phyloP scores from a whole-genome alignment of 1,284 basidiomycete genomes.

The Tremellales sp. region DNA sequence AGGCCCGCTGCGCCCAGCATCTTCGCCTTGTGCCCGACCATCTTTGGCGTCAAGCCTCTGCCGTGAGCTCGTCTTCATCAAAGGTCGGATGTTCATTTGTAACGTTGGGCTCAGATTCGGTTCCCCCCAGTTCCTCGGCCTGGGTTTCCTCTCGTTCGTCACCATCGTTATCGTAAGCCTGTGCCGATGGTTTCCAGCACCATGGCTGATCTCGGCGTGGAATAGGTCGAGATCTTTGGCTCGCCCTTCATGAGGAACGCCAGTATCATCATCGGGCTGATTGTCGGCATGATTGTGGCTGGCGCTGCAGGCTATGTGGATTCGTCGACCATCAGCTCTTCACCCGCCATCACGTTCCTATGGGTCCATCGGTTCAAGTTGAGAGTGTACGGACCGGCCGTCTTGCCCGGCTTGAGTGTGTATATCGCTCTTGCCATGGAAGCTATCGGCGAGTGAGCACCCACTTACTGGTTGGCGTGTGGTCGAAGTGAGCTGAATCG shows the following conservation, averaged over 20 bases:
- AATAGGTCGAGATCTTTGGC: constrained; percentile 47
- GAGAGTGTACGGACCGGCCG: constrained; percentile 70
- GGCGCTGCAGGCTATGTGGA: constrained; percentile 71
- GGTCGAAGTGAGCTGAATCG: not conserved
- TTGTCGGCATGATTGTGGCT: constrained; percentile 71
- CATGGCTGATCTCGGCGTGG: not conserved
- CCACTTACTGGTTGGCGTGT: too few relatives aligned
- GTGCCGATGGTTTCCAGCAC: not conserved
- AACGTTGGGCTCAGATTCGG: not conserved
- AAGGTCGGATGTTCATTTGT: not conserved
- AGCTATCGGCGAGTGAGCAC: constrained; percentile 65
- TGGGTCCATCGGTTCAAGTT: constrained; percentile 72
- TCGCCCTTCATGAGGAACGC: constrained; percentile 64
- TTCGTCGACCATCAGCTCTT: constrained; percentile 56
- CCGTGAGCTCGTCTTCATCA: constrained; percentile 10
- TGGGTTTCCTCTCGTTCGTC: constrained; percentile 77
- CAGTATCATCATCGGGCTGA: constrained; percentile 43
- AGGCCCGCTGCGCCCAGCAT: constrained; percentile 59
- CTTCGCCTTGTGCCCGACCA: constrained; percentile 66
- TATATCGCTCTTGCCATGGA: constrained; percentile 68
- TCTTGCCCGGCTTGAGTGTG: constrained; percentile 76
- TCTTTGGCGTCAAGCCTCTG: constrained; percentile 56
- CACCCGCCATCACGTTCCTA: constrained; percentile 73
- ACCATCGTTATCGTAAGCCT: constrained; percentile 52
- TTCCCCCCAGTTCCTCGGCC: constrained; percentile 52